Evolutionary conservation across 2,329 filamentous ascomycete species (phyloP).

Genomic region (Alternaria metachromatica): DNA sequence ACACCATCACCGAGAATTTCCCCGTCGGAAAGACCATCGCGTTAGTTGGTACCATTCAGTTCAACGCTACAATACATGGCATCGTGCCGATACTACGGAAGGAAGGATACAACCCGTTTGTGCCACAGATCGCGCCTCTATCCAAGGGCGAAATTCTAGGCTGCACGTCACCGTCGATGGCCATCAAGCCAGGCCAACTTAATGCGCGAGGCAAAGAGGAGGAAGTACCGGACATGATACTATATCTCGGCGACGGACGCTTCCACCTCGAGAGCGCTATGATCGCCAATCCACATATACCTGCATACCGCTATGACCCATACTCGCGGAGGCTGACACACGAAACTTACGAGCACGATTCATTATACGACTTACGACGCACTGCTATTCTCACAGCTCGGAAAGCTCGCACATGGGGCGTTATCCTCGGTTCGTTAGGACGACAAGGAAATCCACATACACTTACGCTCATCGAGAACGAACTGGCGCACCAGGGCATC

Average conservation of each 20-base stretch:
- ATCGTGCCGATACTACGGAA: slow-evolving; percentile 78
- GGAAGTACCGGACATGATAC: slow-evolving; percentile 68
- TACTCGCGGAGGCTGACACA: slow-evolving; percentile 91
- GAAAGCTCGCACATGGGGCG: slow-evolving; percentile 84
- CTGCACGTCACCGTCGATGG: slow-evolving; percentile 80
- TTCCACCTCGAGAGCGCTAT: slow-evolving; percentile 98
- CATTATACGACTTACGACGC: slow-evolving; percentile 82
- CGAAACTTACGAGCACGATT: slow-evolving; percentile 89
- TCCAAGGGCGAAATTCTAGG: slow-evolving; percentile 96
- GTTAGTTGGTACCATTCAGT: slow-evolving; percentile 96
- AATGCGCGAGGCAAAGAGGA: slow-evolving; percentile 56
- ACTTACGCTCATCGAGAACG: slow-evolving; percentile 81
- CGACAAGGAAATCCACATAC: slow-evolving; percentile 96
- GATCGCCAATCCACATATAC: slow-evolving; percentile 93
- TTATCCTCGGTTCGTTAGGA: slow-evolving; percentile 91
- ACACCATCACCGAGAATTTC: slow-evolving; percentile 89
- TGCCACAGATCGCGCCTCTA: slow-evolving; percentile 90
- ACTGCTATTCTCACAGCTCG: slow-evolving; percentile 79
- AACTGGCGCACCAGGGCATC: slow-evolving; percentile 73
- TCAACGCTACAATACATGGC: slow-evolving; percentile 95
- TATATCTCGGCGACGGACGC: slow-evolving; percentile 90
- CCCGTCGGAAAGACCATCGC: slow-evolving; percentile 84
- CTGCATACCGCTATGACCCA: slow-evolving; percentile 95
- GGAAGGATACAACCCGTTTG: slow-evolving; percentile 82
- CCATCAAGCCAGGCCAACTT: slow-evolving; percentile 42